These are phyloP conservation scores for Metrosideros polymorpha DNA, from an alignment of 441 rosid genomes.

Conservation along the genomic window DNA sequence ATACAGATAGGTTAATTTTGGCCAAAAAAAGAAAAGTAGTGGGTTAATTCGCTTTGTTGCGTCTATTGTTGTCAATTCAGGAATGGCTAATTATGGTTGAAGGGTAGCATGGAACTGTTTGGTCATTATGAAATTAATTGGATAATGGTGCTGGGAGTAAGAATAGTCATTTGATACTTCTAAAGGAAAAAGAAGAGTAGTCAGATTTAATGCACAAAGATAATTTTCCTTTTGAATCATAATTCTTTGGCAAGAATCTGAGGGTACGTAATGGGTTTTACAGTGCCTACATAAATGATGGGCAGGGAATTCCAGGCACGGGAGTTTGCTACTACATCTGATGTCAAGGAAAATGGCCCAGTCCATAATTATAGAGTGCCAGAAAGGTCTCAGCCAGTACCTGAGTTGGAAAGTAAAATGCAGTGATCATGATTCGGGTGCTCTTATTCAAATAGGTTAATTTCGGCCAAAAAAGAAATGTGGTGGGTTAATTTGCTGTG, in stretches of 20 bases:
- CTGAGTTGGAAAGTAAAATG: slow-evolving; percentile 14
- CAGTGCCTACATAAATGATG: slow-evolving; percentile 44
- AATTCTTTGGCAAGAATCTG: background rate
- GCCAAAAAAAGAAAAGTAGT: background rate
- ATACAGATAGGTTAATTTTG: background rate
- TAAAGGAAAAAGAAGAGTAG: background rate
- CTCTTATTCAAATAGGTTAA: background rate
- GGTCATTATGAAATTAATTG: background rate
- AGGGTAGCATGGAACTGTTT: background rate
- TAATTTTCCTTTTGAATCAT: background rate
- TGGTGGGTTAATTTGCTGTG: background rate
- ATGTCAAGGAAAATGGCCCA: slow-evolving; percentile 33
- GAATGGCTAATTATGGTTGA: background rate
- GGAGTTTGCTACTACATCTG: slow-evolving; percentile 29
- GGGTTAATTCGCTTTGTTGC: background rate
- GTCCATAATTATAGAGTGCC: slow-evolving; percentile 31
- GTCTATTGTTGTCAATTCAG: background rate
- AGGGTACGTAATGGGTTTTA: slow-evolving; percentile 1
- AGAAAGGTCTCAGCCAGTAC: slow-evolving; percentile 31
- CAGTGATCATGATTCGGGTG: background rate
- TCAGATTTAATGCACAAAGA: background rate
- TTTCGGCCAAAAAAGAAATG: background rate
- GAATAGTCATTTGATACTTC: background rate
- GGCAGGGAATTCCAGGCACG: slow-evolving; percentile 32
- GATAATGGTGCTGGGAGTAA: background rate